Percentiles rank a stretch among this genome's conserved stretches.
Evolutionary conservation across 306 rosid species (phyloP).

Genomic region (Sesbania bispinosa): DNA sequence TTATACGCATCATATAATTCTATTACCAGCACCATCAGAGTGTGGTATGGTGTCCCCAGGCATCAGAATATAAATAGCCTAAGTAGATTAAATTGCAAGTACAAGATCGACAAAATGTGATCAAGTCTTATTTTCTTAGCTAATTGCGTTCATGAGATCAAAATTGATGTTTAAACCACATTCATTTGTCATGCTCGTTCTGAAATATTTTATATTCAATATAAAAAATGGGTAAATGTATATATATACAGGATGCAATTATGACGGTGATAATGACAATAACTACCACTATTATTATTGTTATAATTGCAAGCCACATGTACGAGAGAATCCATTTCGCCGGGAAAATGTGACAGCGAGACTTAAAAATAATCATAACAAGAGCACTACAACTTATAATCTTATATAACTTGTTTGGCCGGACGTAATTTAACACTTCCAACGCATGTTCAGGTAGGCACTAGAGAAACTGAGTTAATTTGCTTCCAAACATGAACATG

Average conservation of each 20-base stretch:
- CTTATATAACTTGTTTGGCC: neutral
- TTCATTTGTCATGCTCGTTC: conserved; percentile 12
- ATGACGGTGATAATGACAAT: conserved; percentile 36
- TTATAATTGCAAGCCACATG: conserved; percentile 30
- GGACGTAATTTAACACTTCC: neutral
- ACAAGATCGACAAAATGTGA: neutral
- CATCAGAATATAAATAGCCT: conserved; percentile 8
- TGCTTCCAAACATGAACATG: conserved; percentile 16
- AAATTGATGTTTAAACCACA: conserved; percentile 27
- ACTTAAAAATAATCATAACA: neutral
- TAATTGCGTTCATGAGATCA: neutral
- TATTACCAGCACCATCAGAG: neutral
- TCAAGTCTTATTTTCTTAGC: neutral
- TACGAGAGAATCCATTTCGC: conserved; percentile 20
- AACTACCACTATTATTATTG: neutral
- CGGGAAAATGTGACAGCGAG: conserved; percentile 20
- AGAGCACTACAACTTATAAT: neutral
- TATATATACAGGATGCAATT: conserved; percentile 9
- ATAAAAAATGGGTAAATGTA: neutral
- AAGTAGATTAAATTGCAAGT: neutral
- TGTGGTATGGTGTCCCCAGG: neutral
- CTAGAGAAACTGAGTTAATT: neutral
- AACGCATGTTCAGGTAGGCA: neutral
- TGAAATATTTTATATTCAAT: conserved; percentile 1
- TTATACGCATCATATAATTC: neutral